Conservation (phyloP, 176 grass and related monocot genomes). For the Chloris gayana region DNA sequence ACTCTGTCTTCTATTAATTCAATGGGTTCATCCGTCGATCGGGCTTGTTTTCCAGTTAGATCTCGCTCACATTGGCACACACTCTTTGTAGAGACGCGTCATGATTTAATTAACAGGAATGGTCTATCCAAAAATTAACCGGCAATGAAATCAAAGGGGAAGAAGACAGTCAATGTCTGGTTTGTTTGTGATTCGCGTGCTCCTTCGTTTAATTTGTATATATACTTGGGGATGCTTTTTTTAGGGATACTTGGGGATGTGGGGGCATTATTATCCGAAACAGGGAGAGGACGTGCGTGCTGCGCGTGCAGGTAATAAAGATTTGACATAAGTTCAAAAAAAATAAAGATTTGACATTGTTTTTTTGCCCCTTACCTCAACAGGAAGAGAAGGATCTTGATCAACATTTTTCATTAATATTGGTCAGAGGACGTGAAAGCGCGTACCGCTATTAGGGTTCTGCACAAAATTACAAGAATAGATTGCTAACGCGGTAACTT, state of each 20-base stretch:
- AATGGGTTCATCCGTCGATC: not conserved
- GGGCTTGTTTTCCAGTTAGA: conserved; percentile 9
- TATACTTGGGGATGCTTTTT: no score
- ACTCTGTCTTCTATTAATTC: not conserved
- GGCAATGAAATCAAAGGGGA: not conserved
- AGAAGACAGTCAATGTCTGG: not conserved
- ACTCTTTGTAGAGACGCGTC: not conserved
- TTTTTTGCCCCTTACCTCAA: not conserved
- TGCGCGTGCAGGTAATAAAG: not conserved
- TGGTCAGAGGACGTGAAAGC: not conserved
- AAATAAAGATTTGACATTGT: no score
- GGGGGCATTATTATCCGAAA: not conserved
- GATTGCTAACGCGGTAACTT: no score
- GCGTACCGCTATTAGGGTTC: not conserved
- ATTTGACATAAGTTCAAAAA: no score
- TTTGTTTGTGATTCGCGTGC: not conserved
- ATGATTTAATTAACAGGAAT: not conserved
- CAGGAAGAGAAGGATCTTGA: not conserved
- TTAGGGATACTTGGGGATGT: conserved; percentile 29
- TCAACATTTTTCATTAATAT: not conserved
- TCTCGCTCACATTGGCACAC: not conserved
- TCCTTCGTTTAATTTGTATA: not conserved
- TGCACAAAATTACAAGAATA: no score
- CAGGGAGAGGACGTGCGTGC: no score
- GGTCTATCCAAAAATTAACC: not conserved